A percentile compares a stretch with the other conserved stretches of the same genome.
phyloP scores from a whole-genome alignment of 106 monocot species.

The Allium cepa region DNA sequence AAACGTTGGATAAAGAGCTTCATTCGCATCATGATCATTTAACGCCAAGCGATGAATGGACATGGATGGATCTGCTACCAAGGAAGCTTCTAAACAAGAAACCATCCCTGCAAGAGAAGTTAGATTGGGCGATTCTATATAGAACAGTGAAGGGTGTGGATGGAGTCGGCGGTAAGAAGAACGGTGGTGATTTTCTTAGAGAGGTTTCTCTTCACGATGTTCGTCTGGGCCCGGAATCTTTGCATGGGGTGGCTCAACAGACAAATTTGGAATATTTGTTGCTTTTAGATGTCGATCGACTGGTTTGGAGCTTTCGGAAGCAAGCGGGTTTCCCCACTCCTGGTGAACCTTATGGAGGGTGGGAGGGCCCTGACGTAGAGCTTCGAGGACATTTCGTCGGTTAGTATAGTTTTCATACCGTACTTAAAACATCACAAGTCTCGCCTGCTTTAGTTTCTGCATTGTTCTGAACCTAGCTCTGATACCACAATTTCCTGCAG shows the following conservation, averaged over 20 bases:
- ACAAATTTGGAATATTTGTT: constrained; percentile 90
- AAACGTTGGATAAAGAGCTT: constrained; percentile 17
- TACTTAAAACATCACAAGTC: no score
- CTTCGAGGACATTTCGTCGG: constrained; percentile 82
- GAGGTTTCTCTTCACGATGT: constrained; percentile 82
- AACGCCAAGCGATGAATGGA: constrained; percentile 46
- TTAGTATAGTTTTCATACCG: not conserved
- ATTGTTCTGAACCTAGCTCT: no score
- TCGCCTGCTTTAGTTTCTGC: no score
- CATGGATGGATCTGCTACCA: constrained; percentile 68
- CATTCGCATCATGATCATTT: constrained; percentile 24
- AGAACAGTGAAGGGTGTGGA: constrained; percentile 29
- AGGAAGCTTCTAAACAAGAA: constrained; percentile 30
- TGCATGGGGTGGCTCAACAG: constrained; percentile 60
- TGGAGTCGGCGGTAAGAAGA: not conserved
- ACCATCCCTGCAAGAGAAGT: constrained; percentile 12
- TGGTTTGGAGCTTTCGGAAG: constrained; percentile 83
- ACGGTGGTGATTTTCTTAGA: constrained; percentile 36
- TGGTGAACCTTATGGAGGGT: constrained; percentile 75
- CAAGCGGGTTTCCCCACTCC: constrained; percentile 53
- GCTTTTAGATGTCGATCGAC: constrained; percentile 59
- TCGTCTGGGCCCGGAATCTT: constrained; percentile 52
- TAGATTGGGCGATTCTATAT: constrained; percentile 71
- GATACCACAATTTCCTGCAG: constrained; percentile 26
- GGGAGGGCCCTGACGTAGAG: constrained; percentile 62